Evolutionary conservation across 768 basidiomycete genomes (phyloP).

Genomic region (Suillus variegatus): DNA sequence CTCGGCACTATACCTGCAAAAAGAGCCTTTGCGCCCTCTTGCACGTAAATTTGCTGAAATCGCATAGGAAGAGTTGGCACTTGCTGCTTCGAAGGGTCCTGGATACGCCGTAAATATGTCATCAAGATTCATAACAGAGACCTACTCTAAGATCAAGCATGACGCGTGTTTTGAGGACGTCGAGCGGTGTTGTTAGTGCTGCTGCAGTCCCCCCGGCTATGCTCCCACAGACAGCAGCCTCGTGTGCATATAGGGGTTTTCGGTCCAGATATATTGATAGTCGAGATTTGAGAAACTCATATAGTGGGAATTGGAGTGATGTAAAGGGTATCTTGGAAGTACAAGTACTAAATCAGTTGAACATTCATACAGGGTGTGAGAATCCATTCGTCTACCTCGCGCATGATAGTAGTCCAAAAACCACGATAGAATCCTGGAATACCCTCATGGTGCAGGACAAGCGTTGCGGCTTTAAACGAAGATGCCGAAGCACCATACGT

Average conservation of each 20-base stretch:
- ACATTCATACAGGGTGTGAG: not conserved
- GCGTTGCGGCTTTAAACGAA: conserved; percentile 58
- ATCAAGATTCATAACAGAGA: conserved; percentile 5
- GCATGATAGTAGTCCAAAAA: conserved; percentile 75
- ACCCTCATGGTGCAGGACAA: conserved; percentile 63
- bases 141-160: conserved; percentile 90
- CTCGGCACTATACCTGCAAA: conserved; percentile 89
- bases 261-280: conserved; percentile 56
- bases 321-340: conserved; percentile 88
- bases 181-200: conserved; percentile 88
- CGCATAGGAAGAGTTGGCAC: conserved; percentile 58
- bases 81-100: conserved; percentile 53
- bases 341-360: conserved; percentile 13
- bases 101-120: not conserved
- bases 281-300: conserved; percentile 79
- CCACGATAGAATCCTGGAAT: conserved; percentile 85
- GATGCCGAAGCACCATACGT: conserved; percentile 63
- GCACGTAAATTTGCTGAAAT: conserved; percentile 62
- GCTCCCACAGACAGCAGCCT: conserved; percentile 88
- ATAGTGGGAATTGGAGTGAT: conserved; percentile 93
- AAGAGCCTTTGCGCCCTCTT: conserved; percentile 74
- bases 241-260: conserved; percentile 63
- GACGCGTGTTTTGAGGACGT: conserved; percentile 94
- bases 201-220: conserved; percentile 91
- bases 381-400: conserved; percentile 46